Base-by-base conservation (phyloP, 257 asterid genomes). In the Solanum bulbocastanum region DNA sequence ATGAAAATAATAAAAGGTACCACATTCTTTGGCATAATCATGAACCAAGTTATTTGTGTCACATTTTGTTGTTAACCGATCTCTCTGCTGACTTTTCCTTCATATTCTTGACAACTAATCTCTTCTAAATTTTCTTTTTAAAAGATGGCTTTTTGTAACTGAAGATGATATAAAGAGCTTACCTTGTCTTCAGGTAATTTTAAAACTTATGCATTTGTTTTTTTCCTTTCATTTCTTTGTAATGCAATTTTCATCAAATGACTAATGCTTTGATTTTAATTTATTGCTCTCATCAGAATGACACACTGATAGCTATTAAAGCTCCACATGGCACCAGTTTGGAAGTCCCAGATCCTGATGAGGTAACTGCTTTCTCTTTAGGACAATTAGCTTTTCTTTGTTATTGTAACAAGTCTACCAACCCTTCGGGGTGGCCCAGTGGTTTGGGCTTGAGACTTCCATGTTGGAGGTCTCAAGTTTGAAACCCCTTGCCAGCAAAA, bases 321-420 rank as follows among this genome's bases (percentile, higher is more conserved):
- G 98, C 99, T 93, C 99, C 99, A 36, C 99, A 93, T 89, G 99
- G 98, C 44, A 96, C 98, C 82, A 95, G 98, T 81, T 91, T 97
- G 91, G 98, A 96, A 93, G 99, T 96, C 85, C 98, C 98, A n/a
- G 98, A 94, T 87, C 99, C 98, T 36, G 98, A 95, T 58, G 98
- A 95, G 98, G 99, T 96, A 91, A 66, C 88, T 86, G 86, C 72
- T 36, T 87, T 74, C 87, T 39, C 46, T 85, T 85, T 39, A 39
- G 76, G 32, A 27, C 65, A 72, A 33, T 33, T 25, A 16, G 44
- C 10, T 82, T 25, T 46, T 60, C 39, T 27, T 65, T 44, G 20
- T 33, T 68, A 11, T 25, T 14, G 22, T 68, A 49, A 18, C 82
- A 85, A 42, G 42, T 65, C 14, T n/a, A 49, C 44, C 32, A 5